phyloP scores from a whole-genome alignment of 2,329 filamentous ascomycete genomes.

The Plectosphaerella plurivora region DNA sequence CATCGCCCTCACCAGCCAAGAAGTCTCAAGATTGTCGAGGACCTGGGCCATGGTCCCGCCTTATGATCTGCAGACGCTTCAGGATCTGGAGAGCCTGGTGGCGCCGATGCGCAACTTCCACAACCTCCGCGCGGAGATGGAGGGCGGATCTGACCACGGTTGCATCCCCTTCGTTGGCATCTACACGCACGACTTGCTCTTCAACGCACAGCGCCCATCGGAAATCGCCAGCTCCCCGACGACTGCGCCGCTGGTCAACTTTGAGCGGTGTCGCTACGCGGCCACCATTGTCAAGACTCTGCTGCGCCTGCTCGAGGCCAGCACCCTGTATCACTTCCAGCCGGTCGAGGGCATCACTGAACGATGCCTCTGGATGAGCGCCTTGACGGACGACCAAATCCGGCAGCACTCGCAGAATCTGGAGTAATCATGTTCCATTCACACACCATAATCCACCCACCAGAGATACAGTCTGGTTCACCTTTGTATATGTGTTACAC shows the following conservation, averaged over 20 bases:
- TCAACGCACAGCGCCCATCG: conserved; percentile 74
- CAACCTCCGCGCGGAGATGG: conserved; percentile 75
- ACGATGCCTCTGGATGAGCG: conserved; percentile 81
- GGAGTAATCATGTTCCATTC: conserved; percentile 28
- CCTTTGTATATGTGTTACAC: conserved; percentile 3
- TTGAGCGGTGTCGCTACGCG: conserved; percentile 73
- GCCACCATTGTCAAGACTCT: conserved; percentile 77
- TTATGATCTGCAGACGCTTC: conserved; percentile 61
- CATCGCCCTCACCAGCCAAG: conserved; percentile 70
- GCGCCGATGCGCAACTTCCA: conserved; percentile 76
- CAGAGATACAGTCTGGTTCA: background rate
- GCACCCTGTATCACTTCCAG: conserved; percentile 67
- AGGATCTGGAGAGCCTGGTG: conserved; percentile 66
- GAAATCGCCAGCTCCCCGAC: conserved; percentile 65
- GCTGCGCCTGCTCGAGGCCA: conserved; percentile 73
- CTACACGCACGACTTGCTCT: conserved; percentile 79
- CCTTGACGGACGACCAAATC: conserved; percentile 72
- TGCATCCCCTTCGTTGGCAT: conserved; percentile 82
- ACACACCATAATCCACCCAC: background rate
- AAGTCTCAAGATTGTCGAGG: conserved; percentile 60
- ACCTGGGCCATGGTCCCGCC: conserved; percentile 70
- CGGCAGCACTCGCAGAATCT: conserved; percentile 45
- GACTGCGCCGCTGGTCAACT: conserved; percentile 71
- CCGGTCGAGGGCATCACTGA: conserved; percentile 74
- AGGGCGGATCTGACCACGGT: conserved; percentile 60